Evolutionary conservation across 202 grass and related monocot species (phyloP).

Genomic region (Dendrocalamus latiflorus): DNA sequence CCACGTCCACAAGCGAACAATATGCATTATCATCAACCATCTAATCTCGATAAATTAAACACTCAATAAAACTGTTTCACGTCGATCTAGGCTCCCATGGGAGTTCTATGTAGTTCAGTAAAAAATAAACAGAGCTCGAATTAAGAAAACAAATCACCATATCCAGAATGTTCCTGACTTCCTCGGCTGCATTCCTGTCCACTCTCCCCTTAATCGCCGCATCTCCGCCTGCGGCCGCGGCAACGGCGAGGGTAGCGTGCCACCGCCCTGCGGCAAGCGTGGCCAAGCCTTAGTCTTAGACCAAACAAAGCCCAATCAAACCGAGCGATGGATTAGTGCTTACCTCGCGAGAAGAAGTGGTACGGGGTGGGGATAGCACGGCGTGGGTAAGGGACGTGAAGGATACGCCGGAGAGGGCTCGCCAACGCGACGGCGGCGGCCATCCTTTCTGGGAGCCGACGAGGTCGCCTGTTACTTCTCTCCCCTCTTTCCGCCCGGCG

Average conservation of each 20-base stretch:
- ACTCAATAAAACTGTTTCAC: neutral
- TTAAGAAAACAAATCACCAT: conserved; percentile 33
- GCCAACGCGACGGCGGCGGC: conserved; percentile 23
- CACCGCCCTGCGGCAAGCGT: conserved; percentile 22
- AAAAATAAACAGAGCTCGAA: neutral
- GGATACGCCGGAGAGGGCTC: conserved; percentile 48
- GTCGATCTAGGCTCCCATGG: neutral
- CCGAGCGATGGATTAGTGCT: neutral
- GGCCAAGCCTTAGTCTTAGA: neutral
- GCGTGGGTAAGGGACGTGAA: neutral
- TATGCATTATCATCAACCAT: neutral
- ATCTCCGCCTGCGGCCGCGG: conserved; percentile 30
- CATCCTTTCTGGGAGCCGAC: conserved; percentile 13
- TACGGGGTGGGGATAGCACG: neutral
- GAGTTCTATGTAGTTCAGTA: neutral
- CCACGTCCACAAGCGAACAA: neutral
- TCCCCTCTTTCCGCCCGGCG: neutral
- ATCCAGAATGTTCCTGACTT: conserved; percentile 76
- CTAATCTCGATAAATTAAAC: neutral
- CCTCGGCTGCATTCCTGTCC: conserved; percentile 55
- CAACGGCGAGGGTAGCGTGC: conserved; percentile 8
- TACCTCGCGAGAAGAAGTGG: conserved; percentile 39
- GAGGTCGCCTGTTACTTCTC: neutral
- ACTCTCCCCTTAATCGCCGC: conserved; percentile 29
- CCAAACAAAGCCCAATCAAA: neutral